These are phyloP conservation scores for Hypocrella siamensis DNA, from an alignment of 2,329 filamentous ascomycete species.

Conservation along the genomic window DNA sequence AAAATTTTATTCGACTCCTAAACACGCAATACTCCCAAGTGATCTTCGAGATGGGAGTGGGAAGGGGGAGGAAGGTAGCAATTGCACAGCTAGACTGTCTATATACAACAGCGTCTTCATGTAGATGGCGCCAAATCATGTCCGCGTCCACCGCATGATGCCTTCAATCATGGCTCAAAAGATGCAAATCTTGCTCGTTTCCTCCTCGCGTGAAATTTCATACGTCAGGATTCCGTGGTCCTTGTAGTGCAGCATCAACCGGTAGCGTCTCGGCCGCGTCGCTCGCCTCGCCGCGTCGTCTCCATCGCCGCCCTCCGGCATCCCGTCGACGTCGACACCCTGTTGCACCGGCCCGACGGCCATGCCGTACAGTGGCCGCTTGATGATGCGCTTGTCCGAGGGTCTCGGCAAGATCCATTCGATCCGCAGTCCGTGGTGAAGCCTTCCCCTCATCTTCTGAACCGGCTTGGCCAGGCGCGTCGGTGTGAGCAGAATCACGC, in stretches of 20 bases:
- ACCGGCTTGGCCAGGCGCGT: conserved; percentile 15
- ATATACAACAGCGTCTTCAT: no score
- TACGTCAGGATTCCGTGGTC: conserved; percentile 58
- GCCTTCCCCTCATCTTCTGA: conserved; percentile 7
- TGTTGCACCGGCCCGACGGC: conserved; percentile 51
- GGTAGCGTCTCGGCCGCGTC: conserved; percentile 34
- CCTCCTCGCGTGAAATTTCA: conserved; percentile 36
- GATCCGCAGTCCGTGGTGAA: conserved; percentile 31
- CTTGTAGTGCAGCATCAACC: conserved; percentile 55
- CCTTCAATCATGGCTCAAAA: conserved; percentile 10
- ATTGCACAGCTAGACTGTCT: no score
- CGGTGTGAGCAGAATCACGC: conserved; percentile 48
- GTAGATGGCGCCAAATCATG: no score
- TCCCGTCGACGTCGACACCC: no score
- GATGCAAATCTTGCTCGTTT: conserved; percentile 19
- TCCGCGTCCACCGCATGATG: neutral
- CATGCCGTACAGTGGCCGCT: conserved; percentile 47
- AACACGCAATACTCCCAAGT: no score
- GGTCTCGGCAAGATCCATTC: conserved; percentile 34
- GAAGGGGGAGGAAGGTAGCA: no score
- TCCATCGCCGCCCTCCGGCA: conserved; percentile 7
- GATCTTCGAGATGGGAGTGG: no score
- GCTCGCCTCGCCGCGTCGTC: conserved; percentile 6
- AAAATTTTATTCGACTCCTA: no score
- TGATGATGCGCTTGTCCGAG: conserved; percentile 28